These are phyloP conservation scores for Spergularia bocconei DNA, from an alignment of 148 eudicot species.

Conservation along the genomic window DNA sequence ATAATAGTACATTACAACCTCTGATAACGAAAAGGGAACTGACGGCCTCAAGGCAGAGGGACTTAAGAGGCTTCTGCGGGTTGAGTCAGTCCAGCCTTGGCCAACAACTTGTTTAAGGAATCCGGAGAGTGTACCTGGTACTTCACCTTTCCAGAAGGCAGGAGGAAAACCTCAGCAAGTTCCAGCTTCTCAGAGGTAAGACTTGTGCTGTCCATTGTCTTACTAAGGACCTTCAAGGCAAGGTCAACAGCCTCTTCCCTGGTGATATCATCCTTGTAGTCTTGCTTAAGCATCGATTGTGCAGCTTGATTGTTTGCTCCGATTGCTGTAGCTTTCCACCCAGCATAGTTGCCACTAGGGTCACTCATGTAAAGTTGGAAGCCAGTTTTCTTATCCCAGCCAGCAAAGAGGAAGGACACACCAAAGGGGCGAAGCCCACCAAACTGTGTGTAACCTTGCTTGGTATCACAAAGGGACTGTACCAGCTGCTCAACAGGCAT, in stretches of 20 bases:
- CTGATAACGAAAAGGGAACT: not conserved
- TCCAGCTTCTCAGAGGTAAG: constrained; percentile 93
- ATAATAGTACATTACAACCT: constrained; percentile 13
- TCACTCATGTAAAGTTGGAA: constrained; percentile 91
- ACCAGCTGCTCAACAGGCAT: constrained; percentile 95
- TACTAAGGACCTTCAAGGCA: constrained; percentile 87
- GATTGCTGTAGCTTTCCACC: constrained; percentile 93
- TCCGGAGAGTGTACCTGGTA: constrained; percentile 83
- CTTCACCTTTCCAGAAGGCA: constrained; percentile 73
- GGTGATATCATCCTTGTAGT: constrained; percentile 82
- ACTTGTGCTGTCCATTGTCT: constrained; percentile 97
- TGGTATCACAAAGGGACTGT: constrained; percentile 79
- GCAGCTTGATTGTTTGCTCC: constrained; percentile 95
- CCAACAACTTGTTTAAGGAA: constrained; percentile 63
- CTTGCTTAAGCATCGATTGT: constrained; percentile 97
- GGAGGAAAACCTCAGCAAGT: constrained; percentile 68
- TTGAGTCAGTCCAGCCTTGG: constrained; percentile 70
- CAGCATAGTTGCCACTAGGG: constrained; percentile 89
- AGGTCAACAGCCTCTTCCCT: constrained; percentile 89
- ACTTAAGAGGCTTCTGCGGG: constrained; percentile 59
- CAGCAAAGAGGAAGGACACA: constrained; percentile 82
- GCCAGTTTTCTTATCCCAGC: constrained; percentile 82
- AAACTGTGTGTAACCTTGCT: constrained; percentile 92
- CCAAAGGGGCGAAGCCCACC: constrained; percentile 98
- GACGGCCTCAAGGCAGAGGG: not conserved